Base-by-base conservation (phyloP, 1,284 basidiomycete genomes). In the Ustilago cynodontis region DNA sequence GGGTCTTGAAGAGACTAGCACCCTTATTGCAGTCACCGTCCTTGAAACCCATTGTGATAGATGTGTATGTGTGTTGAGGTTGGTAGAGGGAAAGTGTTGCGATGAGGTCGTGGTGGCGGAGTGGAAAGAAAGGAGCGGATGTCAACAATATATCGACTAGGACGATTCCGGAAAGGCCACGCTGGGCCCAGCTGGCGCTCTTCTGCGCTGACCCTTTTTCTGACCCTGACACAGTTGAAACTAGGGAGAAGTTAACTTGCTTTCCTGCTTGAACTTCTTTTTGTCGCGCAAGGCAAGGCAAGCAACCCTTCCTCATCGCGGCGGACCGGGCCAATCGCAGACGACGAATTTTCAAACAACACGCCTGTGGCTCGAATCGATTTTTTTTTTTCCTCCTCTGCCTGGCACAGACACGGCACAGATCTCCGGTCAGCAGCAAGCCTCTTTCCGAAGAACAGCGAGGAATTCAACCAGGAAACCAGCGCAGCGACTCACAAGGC, bases 1-100 rank as follows among this genome's bases (percentile, higher is more conserved):
- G 94, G 81, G 94, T 96, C 91, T 85, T 84, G 82, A 85, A 85
- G 57, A 84, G 78, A 73, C 75, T 43, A 20, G 82, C 83, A 56
- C 83, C 83, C 78, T 84, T 84, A 59, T 78, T 82, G 39, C 71
- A 65, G 64, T 84, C 83, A 49, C 83, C 83, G 28, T 68, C 66
- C 57, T 74, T 67, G 77, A 74, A 83, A 43, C 69, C 71, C 82
- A 82, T 83, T 59, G 26, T 82, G 63, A 37, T 31, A 43, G 24
- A 41, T 43, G 50, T 64, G 60, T 56, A 29, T 51, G 37, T 24
- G 54, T 26, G 58, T 51, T 20, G 9, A 22, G 37, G 31, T 16
- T 26, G 37, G 45, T n/a, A 26, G 28, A 18, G 13, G 18, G 31
- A 33, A 18, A 60, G 31, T 33, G 51, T 20, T 41, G 45, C 16